A percentile compares a stretch with the other conserved stretches of the same genome.
Evolutionary conservation across 148 eudicot species (phyloP).

Genomic region (Vaccinium darrowii): DNA sequence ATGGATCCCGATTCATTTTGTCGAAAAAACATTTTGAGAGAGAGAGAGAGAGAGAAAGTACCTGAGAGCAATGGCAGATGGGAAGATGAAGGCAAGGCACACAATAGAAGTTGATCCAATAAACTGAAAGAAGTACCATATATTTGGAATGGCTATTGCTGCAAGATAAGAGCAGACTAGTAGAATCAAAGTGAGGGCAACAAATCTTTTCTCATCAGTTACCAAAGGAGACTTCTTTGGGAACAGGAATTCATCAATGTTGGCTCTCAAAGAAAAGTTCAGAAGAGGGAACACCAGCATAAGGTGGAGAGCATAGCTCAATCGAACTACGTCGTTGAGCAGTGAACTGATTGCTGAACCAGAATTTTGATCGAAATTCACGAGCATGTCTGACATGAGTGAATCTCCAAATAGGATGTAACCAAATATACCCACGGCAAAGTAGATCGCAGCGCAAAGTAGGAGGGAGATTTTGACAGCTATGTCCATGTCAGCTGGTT

Average conservation of each 20-base stretch:
- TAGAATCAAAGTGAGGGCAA: constrained; percentile 45
- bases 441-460: constrained; percentile 71
- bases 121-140: constrained; percentile 90
- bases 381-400: constrained; percentile 78
- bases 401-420: constrained; percentile 92
- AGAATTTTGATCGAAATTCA: constrained; percentile 72
- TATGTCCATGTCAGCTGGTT: constrained; percentile 56
- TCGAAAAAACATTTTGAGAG: background rate
- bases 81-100: constrained; percentile 82
- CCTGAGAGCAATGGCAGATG: constrained; percentile 79
- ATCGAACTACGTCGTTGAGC: constrained; percentile 61
- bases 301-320: constrained; percentile 89
- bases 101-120: constrained; percentile 85
- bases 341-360: constrained; percentile 41
- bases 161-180: constrained; percentile 46
- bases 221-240: constrained; percentile 48
- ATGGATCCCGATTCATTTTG: background rate
- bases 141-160: constrained; percentile 76
- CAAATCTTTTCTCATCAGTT: constrained; percentile 51
- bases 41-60: constrained; percentile 22
- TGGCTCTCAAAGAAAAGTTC: constrained; percentile 72
- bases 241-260: constrained; percentile 73
- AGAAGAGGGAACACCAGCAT: constrained; percentile 80
- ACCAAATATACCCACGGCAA: constrained; percentile 72
- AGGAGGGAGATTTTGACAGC: constrained; percentile 76